Conservation (phyloP, 225 moss, liverwort and hornwort species). For the Pleurozium schreberi region DNA sequence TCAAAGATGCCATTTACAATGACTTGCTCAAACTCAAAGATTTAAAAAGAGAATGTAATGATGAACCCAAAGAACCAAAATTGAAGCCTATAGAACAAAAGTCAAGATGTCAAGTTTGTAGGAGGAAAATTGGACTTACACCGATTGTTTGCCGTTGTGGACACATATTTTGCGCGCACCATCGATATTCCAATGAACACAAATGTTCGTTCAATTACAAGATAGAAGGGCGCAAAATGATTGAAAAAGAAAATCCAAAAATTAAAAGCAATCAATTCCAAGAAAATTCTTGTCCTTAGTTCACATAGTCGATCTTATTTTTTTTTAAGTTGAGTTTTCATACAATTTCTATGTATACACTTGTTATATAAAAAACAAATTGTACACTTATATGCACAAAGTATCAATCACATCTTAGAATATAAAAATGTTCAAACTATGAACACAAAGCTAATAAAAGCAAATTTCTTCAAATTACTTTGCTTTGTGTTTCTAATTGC, state of each 20-base stretch:
- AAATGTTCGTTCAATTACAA: neutral
- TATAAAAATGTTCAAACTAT: neutral
- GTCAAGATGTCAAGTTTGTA: fast-evolving
- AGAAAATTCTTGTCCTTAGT: neutral
- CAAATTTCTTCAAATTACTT: neutral
- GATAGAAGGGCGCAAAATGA: neutral
- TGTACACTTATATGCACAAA: neutral
- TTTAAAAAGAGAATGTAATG: neutral
- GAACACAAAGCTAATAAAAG: neutral
- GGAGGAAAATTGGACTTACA: neutral
- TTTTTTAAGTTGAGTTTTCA: neutral
- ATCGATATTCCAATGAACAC: neutral
- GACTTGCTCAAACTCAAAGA: neutral
- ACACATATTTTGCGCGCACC: neutral
- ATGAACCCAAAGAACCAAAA: neutral
- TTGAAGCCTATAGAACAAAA: too few species aligned
- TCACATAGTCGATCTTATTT: neutral
- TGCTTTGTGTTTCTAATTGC: neutral
- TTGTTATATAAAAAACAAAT: neutral
- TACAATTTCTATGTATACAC: too few species aligned
- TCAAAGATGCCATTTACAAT: neutral
- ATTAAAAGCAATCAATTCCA: neutral
- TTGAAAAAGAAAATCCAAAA: neutral
- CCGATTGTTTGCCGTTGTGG: neutral
- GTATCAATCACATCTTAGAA: neutral